phyloP scores from a whole-genome alignment of 2,329 filamentous ascomycete species.

The Incumbomyces delicatus region DNA sequence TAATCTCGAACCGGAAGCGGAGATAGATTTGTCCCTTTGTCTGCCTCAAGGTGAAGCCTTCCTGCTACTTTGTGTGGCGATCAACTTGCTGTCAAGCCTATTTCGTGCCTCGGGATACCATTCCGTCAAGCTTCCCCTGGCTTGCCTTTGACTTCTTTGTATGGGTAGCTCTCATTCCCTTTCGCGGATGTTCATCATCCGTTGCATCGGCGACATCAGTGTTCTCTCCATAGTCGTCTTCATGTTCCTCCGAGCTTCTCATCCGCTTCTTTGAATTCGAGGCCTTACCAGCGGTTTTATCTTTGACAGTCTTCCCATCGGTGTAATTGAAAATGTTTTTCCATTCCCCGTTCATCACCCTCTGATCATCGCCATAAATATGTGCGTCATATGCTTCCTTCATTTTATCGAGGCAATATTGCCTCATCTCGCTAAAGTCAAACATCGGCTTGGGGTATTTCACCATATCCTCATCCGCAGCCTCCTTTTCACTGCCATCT shows the following conservation, averaged over 20 bases:
- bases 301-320: slow-evolving; percentile 29
- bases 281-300: slow-evolving; percentile 11
- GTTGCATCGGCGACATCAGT: slow-evolving; percentile 6
- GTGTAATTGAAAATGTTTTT: slow-evolving; percentile 39
- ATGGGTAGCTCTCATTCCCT: slow-evolving; percentile 3
- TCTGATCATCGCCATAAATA: slow-evolving; percentile 53
- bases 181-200: slow-evolving; percentile 4
- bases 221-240: slow-evolving; percentile 9
- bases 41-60: too few relatives aligned
- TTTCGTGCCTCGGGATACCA: slow-evolving; percentile 8
- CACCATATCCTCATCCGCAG: slow-evolving; percentile 16
- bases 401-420: slow-evolving; percentile 56
- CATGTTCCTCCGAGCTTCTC: not conserved
- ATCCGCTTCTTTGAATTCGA: slow-evolving; percentile 10
- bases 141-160: slow-evolving; percentile 5
- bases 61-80: too few relatives aligned
- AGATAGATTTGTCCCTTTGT: too few relatives aligned
- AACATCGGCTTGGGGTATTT: slow-evolving; percentile 68
- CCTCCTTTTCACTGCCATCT: slow-evolving; percentile 32
- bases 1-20: too few relatives aligned
- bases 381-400: slow-evolving; percentile 60
- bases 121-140: slow-evolving; percentile 10
- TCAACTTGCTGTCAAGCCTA: not conserved
- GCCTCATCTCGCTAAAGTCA: slow-evolving; percentile 56
- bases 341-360: slow-evolving; percentile 53